Conservation (phyloP, 768 basidiomycete genomes). For the Phaeolepiota aurea region DNA sequence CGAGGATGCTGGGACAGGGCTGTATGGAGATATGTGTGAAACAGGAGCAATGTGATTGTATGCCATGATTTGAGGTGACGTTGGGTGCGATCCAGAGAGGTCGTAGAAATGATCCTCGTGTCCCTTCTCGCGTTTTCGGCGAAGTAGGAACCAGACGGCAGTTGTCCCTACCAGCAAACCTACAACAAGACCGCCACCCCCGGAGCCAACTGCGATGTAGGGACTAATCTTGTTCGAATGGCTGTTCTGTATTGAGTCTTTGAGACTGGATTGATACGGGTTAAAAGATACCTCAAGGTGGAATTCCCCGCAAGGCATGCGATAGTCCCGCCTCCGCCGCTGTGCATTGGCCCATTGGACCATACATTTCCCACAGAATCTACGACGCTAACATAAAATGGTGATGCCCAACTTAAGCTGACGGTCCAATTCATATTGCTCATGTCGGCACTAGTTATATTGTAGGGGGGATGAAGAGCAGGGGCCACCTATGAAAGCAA, state of each 20-base stretch:
- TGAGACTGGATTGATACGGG: slow-evolving; percentile 6
- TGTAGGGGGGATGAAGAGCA: slow-evolving; percentile 50
- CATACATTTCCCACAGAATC: slow-evolving; percentile 44
- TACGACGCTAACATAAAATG: slow-evolving; percentile 48
- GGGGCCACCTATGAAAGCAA: slow-evolving; percentile 39
- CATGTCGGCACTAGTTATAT: slow-evolving; percentile 37
- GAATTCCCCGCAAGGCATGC: slow-evolving; percentile 30
- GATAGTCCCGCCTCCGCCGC: slow-evolving; percentile 31
- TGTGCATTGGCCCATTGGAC: slow-evolving; percentile 52
- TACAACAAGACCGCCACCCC: slow-evolving; percentile 28
- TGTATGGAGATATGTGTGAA: slow-evolving; percentile 13
- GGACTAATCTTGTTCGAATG: slow-evolving; percentile 7
- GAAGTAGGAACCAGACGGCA: slow-evolving; percentile 23
- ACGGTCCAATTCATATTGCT: slow-evolving; percentile 52
- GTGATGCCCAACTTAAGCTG: slow-evolving; percentile 37
- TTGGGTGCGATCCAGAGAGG: slow-evolving; percentile 13
- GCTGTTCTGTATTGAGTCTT: neutral
- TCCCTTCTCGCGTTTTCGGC: slow-evolving; percentile 15
- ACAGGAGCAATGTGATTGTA: slow-evolving; percentile 9
- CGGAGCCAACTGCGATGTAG: slow-evolving; percentile 23
- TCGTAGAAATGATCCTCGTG: slow-evolving; percentile 17
- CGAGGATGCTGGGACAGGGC: slow-evolving; percentile 17
- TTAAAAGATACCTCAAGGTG: slow-evolving; percentile 12
- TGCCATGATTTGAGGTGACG: slow-evolving; percentile 12
- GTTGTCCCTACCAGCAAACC: slow-evolving; percentile 26